A percentile compares a stretch with the other conserved stretches of the same genome.
These are phyloP conservation scores for Arachis stenosperma DNA, from an alignment of 306 rosid genomes.

Conservation along the genomic window DNA sequence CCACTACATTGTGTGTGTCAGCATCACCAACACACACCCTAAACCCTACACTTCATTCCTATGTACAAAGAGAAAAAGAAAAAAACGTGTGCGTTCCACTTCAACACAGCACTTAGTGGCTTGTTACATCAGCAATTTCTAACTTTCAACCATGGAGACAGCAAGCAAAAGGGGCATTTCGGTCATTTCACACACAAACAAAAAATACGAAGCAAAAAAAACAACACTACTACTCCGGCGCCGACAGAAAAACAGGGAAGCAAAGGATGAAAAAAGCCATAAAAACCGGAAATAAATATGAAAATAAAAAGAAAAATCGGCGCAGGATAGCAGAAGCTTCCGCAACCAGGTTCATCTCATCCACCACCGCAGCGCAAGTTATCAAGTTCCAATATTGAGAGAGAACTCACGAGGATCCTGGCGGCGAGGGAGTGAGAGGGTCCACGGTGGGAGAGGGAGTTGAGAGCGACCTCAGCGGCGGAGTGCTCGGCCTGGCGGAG, in stretches of 20 bases:
- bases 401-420: slow-evolving; percentile 70
- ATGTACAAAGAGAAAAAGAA: background rate
- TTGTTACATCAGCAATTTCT: background rate
- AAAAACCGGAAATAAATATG: no score
- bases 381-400: slow-evolving; percentile 13
- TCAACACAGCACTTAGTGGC: background rate
- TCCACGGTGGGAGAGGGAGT: slow-evolving; percentile 81
- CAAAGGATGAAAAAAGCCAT: background rate
- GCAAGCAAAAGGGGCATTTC: slow-evolving; percentile 36
- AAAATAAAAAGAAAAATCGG: background rate
- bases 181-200: slow-evolving; percentile 43
- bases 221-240: background rate
- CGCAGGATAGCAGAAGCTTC: background rate
- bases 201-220: background rate
- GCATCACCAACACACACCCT: background rate
- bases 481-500: slow-evolving; percentile 99
- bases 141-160: background rate
- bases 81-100: slow-evolving; percentile 13
- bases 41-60: no score
- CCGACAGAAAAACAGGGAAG: slow-evolving; percentile 40
- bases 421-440: slow-evolving; percentile 98
- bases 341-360: background rate
- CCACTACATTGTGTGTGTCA: background rate
- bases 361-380: slow-evolving; percentile 30
- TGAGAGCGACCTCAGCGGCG: slow-evolving; percentile 98